Percentiles rank a stretch among this genome's conserved stretches.
Evolutionary conservation across 345 rosid genomes (phyloP).

Genomic region (Ceriops decandra): DNA sequence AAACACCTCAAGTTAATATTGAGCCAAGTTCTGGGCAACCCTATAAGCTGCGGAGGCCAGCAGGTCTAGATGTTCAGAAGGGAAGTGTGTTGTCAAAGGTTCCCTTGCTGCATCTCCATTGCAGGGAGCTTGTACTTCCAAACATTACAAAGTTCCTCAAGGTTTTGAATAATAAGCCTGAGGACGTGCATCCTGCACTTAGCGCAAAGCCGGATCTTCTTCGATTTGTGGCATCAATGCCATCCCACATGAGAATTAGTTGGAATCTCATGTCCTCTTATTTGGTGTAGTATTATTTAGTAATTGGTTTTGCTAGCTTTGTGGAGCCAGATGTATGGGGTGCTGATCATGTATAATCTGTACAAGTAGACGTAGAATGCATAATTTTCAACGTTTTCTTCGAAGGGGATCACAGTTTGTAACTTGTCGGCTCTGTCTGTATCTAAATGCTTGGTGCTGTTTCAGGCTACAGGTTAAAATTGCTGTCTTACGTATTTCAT

Average conservation of each 20-base stretch:
- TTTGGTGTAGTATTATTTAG: constrained; percentile 38
- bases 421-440: too few relatives aligned
- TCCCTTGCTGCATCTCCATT: constrained; percentile 80
- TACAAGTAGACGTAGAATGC: too few relatives aligned
- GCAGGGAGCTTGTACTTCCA: constrained; percentile 82
- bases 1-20: constrained; percentile 58
- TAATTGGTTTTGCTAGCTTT: not conserved
- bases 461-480: too few relatives aligned
- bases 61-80: constrained; percentile 79
- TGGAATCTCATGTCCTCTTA: constrained; percentile 95
- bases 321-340: not conserved
- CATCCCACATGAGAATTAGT: constrained; percentile 85
- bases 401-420: too few relatives aligned
- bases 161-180: constrained; percentile 32
- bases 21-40: constrained; percentile 68
- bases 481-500: too few relatives aligned
- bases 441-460: too few relatives aligned
- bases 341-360: not conserved
- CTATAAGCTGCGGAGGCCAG: constrained; percentile 77
- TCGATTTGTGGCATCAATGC: constrained; percentile 77
- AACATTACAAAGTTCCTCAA: constrained; percentile 64
- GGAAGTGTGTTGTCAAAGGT: constrained; percentile 92
- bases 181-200: constrained; percentile 18
- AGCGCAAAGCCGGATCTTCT: constrained; percentile 52
- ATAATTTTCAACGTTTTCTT: too few relatives aligned